phyloP scores from a whole-genome alignment of 2,329 filamentous ascomycete genomes.

The Daldinia sp. region DNA sequence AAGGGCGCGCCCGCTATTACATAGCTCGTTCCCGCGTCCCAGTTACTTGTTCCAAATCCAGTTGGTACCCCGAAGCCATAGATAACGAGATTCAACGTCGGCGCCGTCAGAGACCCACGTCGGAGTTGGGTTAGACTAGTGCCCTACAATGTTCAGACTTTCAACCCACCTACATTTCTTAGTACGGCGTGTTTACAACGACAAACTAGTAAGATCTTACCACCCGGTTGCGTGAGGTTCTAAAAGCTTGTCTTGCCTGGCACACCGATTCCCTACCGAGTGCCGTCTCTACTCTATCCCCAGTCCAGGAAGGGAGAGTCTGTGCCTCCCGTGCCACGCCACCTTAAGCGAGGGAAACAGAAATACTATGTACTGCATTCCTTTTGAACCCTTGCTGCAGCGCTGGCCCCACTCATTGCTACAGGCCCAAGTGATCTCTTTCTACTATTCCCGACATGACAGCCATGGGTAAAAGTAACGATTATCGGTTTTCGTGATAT shows the following conservation, averaged over 20 bases:
- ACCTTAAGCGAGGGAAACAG: conserved; percentile 8
- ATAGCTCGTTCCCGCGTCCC: not conserved
- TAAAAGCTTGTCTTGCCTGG: not conserved
- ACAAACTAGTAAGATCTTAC: not conserved
- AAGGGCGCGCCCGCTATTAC: not conserved
- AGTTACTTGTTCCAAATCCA: conserved; percentile 24
- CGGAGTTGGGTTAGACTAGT: not conserved
- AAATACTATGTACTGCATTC: conserved; percentile 9
- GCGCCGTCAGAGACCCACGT: not conserved
- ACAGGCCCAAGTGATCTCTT: not conserved
- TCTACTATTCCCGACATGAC: not conserved
- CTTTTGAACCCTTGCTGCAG: conserved; percentile 14
- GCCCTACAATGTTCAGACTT: not conserved
- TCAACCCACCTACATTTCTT: not conserved
- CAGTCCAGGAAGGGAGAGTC: not conserved
- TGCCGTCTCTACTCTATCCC: not conserved
- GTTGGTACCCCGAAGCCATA: conserved; percentile 27
- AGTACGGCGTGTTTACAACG: not conserved
- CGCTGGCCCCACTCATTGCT: conserved; percentile 15
- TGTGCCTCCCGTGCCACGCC: conserved; percentile 3
- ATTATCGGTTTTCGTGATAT: not conserved
- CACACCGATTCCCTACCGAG: not conserved
- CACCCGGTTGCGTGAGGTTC: not conserved
- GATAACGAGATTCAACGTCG: conserved; percentile 31
- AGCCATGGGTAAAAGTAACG: not conserved